Percentiles rank a stretch among this genome's conserved stretches.
Evolutionary conservation across 805 yeast genomes (phyloP).

Genomic region (Saccharomyces mikatae): DNA sequence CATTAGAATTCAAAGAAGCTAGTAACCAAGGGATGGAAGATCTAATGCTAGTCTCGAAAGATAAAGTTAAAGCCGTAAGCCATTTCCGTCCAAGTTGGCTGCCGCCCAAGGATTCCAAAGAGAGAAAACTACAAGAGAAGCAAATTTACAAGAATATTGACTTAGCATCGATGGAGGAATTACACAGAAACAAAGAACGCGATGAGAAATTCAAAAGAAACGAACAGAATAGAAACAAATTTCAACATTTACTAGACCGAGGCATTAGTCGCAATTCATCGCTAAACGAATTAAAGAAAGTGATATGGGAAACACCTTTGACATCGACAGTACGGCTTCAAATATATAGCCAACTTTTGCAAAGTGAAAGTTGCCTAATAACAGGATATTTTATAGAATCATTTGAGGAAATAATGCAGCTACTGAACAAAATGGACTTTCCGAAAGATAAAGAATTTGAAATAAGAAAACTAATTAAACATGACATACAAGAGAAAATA

Average conservation of each 20-base stretch:
- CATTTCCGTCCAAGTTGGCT: slow-evolving; percentile 62
- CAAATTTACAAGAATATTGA: slow-evolving; percentile 37
- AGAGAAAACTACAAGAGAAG: slow-evolving; percentile 45
- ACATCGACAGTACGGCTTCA: slow-evolving; percentile 11
- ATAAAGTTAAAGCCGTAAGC: slow-evolving; percentile 44
- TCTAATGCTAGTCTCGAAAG: slow-evolving; percentile 47
- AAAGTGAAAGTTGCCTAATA: slow-evolving; percentile 14
- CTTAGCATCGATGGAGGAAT: slow-evolving; percentile 24
- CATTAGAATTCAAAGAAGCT: slow-evolving; percentile 30
- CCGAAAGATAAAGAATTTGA: slow-evolving; percentile 27
- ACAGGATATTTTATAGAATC: slow-evolving; percentile 28
- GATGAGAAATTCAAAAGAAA: slow-evolving; percentile 21
- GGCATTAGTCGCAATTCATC: slow-evolving; percentile 30
- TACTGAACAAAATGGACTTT: slow-evolving; percentile 24
- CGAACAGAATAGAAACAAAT: slow-evolving; percentile 23
- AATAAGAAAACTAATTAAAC: slow-evolving; percentile 17
- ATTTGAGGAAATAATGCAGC: slow-evolving; percentile 31
- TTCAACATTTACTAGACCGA: slow-evolving; percentile 21
- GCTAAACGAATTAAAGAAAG: slow-evolving; percentile 11
- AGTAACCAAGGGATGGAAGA: slow-evolving; percentile 44
- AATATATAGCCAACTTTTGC: slow-evolving; percentile 16
- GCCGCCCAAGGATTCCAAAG: slow-evolving; percentile 53
- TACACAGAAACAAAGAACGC: slow-evolving; percentile 23
- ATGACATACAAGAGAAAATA: slow-evolving; percentile 8
- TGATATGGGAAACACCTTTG: slow-evolving; percentile 24